These are phyloP conservation scores for Ogataea zsoltii DNA, from an alignment of 805 yeast species.

Conservation along the genomic window DNA sequence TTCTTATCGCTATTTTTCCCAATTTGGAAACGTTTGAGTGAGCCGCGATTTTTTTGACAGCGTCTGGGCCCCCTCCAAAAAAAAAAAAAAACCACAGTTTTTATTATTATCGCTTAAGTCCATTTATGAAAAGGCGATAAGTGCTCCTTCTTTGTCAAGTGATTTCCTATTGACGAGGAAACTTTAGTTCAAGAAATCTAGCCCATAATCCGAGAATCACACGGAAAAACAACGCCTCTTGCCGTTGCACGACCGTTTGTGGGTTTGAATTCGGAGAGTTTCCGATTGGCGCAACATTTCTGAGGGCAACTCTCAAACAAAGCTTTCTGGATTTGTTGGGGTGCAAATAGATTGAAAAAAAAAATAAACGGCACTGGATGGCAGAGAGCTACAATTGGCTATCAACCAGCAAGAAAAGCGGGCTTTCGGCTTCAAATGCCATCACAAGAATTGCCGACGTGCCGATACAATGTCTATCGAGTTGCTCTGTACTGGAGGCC, in stretches of 20 bases:
- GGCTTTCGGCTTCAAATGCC: slow-evolving; percentile 14
- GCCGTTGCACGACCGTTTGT: not conserved
- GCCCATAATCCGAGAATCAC: not conserved
- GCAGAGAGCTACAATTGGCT: slow-evolving; percentile 7
- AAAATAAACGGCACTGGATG: not conserved
- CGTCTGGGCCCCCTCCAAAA: too few species aligned
- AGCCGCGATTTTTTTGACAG: slow-evolving; percentile 6
- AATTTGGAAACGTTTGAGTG: not conserved
- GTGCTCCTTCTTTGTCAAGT: not conserved
- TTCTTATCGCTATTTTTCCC: not conserved
- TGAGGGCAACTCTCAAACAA: too few species aligned
- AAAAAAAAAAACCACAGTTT: not conserved
- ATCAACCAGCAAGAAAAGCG: slow-evolving; percentile 5
- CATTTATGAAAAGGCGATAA: too few species aligned
- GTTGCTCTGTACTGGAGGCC: slow-evolving; percentile 34
- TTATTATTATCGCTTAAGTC: not conserved
- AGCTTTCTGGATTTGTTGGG: too few species aligned
- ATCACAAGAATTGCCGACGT: slow-evolving; percentile 36
- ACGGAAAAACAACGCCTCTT: not conserved
- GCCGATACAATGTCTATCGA: slow-evolving; percentile 38
- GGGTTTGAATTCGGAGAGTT: not conserved
- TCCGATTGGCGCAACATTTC: too few species aligned
- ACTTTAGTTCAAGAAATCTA: not conserved
- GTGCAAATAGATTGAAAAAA: too few species aligned
- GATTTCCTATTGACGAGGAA: not conserved